phyloP scores from a whole-genome alignment of 805 yeast species.

The Ogataea trehaloabstinens region DNA sequence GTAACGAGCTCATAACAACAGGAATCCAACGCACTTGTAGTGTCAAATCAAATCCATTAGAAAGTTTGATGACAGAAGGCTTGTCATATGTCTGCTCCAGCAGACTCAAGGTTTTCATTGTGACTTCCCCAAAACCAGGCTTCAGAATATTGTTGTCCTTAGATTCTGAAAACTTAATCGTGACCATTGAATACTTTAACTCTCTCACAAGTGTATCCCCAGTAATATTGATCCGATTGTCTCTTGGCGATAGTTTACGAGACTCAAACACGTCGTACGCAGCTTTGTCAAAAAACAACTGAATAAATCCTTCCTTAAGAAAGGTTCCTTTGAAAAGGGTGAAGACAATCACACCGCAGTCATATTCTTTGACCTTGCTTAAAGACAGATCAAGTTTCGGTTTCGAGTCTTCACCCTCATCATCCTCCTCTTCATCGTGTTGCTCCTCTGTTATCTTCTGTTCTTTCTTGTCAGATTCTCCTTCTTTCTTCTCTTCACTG shows the following conservation, averaged over 20 bases:
- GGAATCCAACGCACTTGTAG: slow-evolving; percentile 80
- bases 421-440: slow-evolving; percentile 37
- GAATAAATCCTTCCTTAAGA: slow-evolving; percentile 61
- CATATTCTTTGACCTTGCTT: slow-evolving; percentile 53
- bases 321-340: slow-evolving; percentile 61
- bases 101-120: slow-evolving; percentile 64
- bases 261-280: slow-evolving; percentile 65
- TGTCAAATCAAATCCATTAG: slow-evolving; percentile 40
- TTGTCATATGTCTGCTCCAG: slow-evolving; percentile 62
- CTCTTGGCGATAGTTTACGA: slow-evolving; percentile 47
- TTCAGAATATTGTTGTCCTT: slow-evolving; percentile 52
- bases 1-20: slow-evolving; percentile 54
- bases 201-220: slow-evolving; percentile 80
- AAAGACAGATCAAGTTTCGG: slow-evolving; percentile 52
- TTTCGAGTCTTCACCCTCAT: slow-evolving; percentile 35
- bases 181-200: slow-evolving; percentile 63
- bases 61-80: slow-evolving; percentile 55
- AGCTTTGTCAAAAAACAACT: slow-evolving; percentile 72
- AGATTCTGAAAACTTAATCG: slow-evolving; percentile 60
- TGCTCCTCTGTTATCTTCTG: slow-evolving; percentile 29
- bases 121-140: slow-evolving; percentile 57
- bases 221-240: slow-evolving; percentile 38
- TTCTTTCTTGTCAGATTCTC: slow-evolving; percentile 11
- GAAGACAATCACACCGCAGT: slow-evolving; percentile 74
- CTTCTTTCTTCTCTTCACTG: slow-evolving; percentile 29